These are phyloP conservation scores for Echinosophora koreensis DNA, from an alignment of 306 rosid genomes.

Conservation along the genomic window DNA sequence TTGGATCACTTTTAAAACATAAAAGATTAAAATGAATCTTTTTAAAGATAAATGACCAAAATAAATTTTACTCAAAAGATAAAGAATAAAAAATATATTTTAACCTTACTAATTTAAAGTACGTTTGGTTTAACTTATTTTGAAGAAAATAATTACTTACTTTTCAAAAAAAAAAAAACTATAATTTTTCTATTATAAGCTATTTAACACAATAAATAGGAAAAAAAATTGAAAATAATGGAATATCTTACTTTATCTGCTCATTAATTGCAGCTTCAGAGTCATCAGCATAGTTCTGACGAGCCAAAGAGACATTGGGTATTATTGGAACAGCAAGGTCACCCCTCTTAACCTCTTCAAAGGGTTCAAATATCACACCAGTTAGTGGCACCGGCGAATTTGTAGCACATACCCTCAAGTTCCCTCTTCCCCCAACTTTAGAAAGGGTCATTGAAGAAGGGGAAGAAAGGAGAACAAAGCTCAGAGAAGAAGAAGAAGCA, in stretches of 20 bases:
- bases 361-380: conserved; percentile 57
- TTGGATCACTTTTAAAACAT: too few species aligned
- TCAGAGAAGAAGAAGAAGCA: conserved; percentile 17
- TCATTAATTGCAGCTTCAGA: conserved; percentile 58
- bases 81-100: too few species aligned
- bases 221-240: too few species aligned
- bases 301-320: conserved; percentile 57
- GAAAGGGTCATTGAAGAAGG: neutral
- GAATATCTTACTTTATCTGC: conserved; percentile 56
- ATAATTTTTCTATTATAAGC: too few species aligned
- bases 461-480: conserved; percentile 7
- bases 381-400: conserved; percentile 12
- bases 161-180: too few species aligned
- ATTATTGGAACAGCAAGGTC: conserved; percentile 45
- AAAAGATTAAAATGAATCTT: too few species aligned
- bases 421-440: neutral
- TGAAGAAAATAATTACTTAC: too few species aligned
- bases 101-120: too few species aligned
- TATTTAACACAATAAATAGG: too few species aligned
- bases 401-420: conserved; percentile 45
- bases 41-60: too few species aligned
- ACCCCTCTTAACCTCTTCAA: conserved; percentile 57
- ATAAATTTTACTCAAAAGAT: too few species aligned
- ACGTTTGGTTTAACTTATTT: too few species aligned
- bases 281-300: conserved; percentile 48